Conservation (phyloP, 1,284 basidiomycete genomes). For the Phenoliferia sp. region DNA sequence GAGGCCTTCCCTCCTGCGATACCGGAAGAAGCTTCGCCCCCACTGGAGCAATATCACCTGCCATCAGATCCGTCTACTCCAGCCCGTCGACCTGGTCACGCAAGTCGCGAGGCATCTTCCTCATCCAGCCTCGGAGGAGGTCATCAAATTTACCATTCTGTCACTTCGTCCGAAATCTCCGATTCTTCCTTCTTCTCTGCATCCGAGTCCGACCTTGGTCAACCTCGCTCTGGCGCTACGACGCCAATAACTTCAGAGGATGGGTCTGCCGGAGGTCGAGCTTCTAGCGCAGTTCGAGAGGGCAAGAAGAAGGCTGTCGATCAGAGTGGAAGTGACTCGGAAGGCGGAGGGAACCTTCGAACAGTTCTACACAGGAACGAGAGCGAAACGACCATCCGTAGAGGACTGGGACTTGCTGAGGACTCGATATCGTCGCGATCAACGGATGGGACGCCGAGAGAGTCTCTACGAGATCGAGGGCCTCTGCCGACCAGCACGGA, state of each 20-base stretch:
- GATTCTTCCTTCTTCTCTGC: constrained; percentile 40
- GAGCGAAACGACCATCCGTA: constrained; percentile 46
- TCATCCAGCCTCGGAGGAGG: too few species aligned
- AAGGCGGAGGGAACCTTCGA: constrained; percentile 1
- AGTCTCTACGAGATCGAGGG: not conserved
- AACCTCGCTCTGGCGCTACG: constrained; percentile 37
- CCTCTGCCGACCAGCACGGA: not conserved
- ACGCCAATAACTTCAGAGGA: constrained; percentile 43
- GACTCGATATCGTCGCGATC: too few species aligned
- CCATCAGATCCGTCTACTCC: too few species aligned
- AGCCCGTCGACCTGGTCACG: too few species aligned
- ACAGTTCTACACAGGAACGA: constrained; percentile 43
- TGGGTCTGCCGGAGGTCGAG: constrained; percentile 29
- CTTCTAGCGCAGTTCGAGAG: not conserved
- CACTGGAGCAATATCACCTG: not conserved
- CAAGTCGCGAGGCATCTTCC: too few species aligned
- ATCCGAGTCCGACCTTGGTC: constrained; percentile 32
- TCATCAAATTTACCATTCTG: not conserved
- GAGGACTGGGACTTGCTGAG: constrained; percentile 14
- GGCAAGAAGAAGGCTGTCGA: constrained; percentile 14
- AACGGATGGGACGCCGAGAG: not conserved
- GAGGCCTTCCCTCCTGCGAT: constrained; percentile 39
- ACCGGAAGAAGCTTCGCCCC: constrained; percentile 40
- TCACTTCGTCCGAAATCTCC: constrained; percentile 26
- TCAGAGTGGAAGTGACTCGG: constrained; percentile 12